phyloP scores from a whole-genome alignment of 495 filamentous ascomycete species.

The Halenospora varia region DNA sequence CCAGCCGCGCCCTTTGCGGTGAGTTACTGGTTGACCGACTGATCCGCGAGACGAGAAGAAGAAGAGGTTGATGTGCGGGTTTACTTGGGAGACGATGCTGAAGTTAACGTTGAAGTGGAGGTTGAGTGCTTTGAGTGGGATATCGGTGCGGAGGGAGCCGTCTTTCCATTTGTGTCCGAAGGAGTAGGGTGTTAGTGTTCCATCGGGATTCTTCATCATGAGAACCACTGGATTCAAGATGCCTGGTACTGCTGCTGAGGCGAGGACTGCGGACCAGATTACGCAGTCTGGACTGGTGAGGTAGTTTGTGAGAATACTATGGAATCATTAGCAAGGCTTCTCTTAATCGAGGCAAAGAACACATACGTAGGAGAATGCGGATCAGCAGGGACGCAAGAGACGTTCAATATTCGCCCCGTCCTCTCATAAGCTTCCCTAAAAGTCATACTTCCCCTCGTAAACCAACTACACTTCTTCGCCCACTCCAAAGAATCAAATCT shows the following conservation, averaged over 20 bases:
- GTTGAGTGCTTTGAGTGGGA: conserved; percentile 89
- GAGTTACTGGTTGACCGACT: conserved; percentile 90
- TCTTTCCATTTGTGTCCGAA: conserved; percentile 99
- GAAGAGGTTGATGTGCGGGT: conserved; percentile 96
- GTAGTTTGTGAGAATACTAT: conserved; percentile 81
- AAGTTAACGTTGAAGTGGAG: conserved; percentile 98
- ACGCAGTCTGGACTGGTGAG: conserved; percentile 93
- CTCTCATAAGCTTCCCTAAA: conserved; percentile 93
- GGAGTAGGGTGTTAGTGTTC: conserved; percentile 75
- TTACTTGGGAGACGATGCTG: conserved; percentile 92
- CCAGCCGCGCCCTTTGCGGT: conserved; percentile 91
- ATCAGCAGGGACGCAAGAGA: conserved; percentile 94
- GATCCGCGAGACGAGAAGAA: conserved; percentile 93
- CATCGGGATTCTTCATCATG: conserved; percentile 85
- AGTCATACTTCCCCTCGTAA: conserved; percentile 81
- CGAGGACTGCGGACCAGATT: conserved; percentile 94
- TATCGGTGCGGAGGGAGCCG: conserved; percentile 87
- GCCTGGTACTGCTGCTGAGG: conserved; percentile 92
- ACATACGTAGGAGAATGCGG: conserved; percentile 74
- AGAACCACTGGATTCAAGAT: conserved; percentile 94
- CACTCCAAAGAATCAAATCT: conserved; percentile 91
- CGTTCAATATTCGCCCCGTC: conserved; percentile 91
- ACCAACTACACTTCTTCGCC: conserved; percentile 86
- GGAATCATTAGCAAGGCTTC: background rate
- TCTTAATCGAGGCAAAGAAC: background rate